Base-by-base conservation (phyloP, 495 filamentous ascomycete species). In the Eremomyces bilateralis region DNA sequence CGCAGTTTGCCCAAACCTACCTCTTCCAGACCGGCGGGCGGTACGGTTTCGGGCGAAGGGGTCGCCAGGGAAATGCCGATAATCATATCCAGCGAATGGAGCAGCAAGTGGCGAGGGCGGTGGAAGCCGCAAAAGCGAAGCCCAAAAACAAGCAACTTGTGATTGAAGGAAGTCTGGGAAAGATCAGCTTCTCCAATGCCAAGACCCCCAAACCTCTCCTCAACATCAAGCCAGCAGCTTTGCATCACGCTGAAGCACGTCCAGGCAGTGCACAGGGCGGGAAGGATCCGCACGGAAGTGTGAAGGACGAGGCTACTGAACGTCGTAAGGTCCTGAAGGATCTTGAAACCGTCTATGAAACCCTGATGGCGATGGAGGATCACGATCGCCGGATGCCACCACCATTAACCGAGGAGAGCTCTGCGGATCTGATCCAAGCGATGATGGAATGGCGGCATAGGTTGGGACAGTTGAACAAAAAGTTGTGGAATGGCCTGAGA, bases 61-160 rank as follows among this genome's bases (percentile, higher is more conserved):
- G 24, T 16, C 64, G 82, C 36, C 71, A 85, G 42, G 61, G 63
- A 21, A 66, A 77, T 20, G 84, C 80, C 3, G 85, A 99, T 52
- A 95, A 93, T 46, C 88, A 99, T 50, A 76, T 95, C 64, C 88
- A 94, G 48, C 71, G 88, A 18, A 99, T 99, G 88, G 83, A 99
- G 53, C 90, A 95, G 48, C 88, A 99, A 51, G 88, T 99, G 16
- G 83, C 91, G 49, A 75, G 88, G 21, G 88, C 88, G 3, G 90
- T 99, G 0, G 88, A 95, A 44, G 90, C 88, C 2, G 90, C 90
- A 21, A 95, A 95, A 53, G 73, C 73, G 27, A 85, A 91, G 55
- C 88, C 88, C 3, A 99, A 99, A 60, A 91, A 84, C 49, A 93
- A 91, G 54, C 82, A 92, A 48, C 64, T 99, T n/a, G 81, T 94